Evolutionary conservation across 2,329 filamentous ascomycete species (phyloP).

Genomic region (Cercospora sp.): DNA sequence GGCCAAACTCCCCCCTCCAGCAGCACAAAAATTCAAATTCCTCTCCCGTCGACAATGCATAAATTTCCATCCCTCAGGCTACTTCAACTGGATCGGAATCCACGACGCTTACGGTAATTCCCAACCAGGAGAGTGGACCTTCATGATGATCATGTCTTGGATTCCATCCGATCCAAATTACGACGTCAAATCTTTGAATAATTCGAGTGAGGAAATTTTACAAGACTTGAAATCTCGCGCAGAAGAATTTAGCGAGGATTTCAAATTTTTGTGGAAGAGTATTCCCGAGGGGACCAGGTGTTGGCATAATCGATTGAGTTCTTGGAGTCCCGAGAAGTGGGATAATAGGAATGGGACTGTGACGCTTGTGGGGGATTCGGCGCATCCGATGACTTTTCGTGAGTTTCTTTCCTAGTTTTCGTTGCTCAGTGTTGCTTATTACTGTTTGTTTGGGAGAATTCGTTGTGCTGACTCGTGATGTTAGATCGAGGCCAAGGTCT

Average conservation of each 20-base stretch:
- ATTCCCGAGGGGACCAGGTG: slow-evolving; percentile 25
- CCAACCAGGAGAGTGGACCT: slow-evolving; percentile 22
- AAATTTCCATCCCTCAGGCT: slow-evolving; percentile 22
- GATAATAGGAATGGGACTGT: slow-evolving; percentile 34
- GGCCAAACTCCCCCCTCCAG: slow-evolving; percentile 19
- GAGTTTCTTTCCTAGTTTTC: not conserved
- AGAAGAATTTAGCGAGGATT: slow-evolving; percentile 19
- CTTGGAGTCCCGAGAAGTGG: slow-evolving; percentile 31
- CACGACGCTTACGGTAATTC: slow-evolving; percentile 20
- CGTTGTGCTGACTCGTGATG: slow-evolving; percentile 9
- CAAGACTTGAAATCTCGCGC: slow-evolving; percentile 21
- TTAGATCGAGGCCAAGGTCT: slow-evolving; percentile 47
- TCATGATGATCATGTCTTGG: slow-evolving; percentile 30
- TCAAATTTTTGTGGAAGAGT: slow-evolving; percentile 18
- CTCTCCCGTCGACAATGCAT: slow-evolving; percentile 21
- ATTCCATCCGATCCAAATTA: slow-evolving; percentile 7
- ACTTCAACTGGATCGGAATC: slow-evolving; percentile 27
- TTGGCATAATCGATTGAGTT: slow-evolving; percentile 27
- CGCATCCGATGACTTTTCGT: slow-evolving; percentile 46
- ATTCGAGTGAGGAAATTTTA: slow-evolving; percentile 14
- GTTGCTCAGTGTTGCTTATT: no score
- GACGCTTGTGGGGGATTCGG: slow-evolving; percentile 41
- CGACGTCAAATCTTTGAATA: not conserved
- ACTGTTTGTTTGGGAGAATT: not conserved
- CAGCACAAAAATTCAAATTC: slow-evolving; percentile 18